A percentile compares a stretch with the other conserved stretches of the same genome.
These are phyloP conservation scores for Cnidoscolus chayamansa DNA, from an alignment of 441 rosid species.

Conservation along the genomic window DNA sequence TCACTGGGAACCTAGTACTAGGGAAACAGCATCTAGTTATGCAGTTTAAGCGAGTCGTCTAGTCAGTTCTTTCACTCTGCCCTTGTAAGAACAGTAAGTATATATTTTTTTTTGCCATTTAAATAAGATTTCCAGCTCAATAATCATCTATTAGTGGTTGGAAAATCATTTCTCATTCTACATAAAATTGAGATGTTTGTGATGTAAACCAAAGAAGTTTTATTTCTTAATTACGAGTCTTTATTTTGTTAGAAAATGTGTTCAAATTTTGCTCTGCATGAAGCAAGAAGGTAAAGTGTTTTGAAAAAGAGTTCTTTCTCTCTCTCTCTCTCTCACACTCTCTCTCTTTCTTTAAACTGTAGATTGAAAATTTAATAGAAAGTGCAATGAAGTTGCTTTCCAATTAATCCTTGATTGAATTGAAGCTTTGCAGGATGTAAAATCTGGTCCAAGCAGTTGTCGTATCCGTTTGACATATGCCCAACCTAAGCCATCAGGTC, in stretches of 20 bases:
- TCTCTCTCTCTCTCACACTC: too few relatives aligned
- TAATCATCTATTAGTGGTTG: neutral
- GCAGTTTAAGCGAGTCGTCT: neutral
- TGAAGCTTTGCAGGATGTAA: constrained; percentile 68
- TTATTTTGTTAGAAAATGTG: neutral
- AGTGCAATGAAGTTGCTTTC: constrained; percentile 5
- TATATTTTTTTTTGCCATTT: neutral
- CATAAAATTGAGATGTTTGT: neutral
- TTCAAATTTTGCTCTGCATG: neutral
- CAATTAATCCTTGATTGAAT: constrained; percentile 28
- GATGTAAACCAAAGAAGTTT: neutral
- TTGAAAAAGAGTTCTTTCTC: neutral
- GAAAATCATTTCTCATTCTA: neutral
- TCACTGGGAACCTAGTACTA: neutral
- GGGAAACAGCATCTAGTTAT: neutral
- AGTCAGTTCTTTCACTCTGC: neutral
- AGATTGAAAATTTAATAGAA: constrained; percentile 3
- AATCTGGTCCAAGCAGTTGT: constrained; percentile 52
- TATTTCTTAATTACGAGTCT: neutral
- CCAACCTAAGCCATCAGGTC: constrained; percentile 33
- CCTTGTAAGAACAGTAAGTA: neutral
- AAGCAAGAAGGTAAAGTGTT: neutral
- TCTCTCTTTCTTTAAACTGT: neutral
- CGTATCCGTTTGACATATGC: constrained; percentile 70
- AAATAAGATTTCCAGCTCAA: neutral